Evolutionary conservation across 2,329 filamentous ascomycete genomes (phyloP), one percentile per base, ranked within the genome.

Genomic region (Thielaviopsis populi): DNA sequence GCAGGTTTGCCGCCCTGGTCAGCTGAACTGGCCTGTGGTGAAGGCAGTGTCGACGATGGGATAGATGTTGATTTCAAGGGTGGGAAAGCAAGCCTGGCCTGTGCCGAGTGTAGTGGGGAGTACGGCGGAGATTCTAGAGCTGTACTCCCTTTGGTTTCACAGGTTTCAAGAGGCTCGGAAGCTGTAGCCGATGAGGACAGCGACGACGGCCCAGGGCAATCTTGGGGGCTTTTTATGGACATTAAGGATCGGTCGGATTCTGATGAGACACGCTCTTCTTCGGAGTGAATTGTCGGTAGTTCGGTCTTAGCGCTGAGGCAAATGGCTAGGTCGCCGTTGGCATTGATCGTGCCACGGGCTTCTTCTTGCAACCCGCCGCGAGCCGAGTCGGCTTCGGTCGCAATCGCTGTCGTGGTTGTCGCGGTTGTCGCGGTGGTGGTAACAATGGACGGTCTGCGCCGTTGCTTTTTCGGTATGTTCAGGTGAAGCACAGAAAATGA

Each of bases 221-320:
- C 33, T 13, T 46, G 24, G 17, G 10, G 19, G 37, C 33, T 30
- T 30, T 50, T 48, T 11, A 30, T n/a, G 17, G 46, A 42, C 15
- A 30, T 7, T 13, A 24, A 61, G 10, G 61, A 56, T 11, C 56
- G 53, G 42, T 59, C 62, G 6, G 62, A 59, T 19, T 63, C 62
- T 8, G 62, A 63, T 1, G 62, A 63, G 1, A 41, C 42, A 13
- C 56, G 53, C 43, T 63, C 62, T 59, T 60, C 62, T n/a, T 63
- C 53, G 6, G 56, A 59, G 33, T 48, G 41, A 42, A 63, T 59
- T 7, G 62, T 59, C 27, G 62, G 56, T 13, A 59, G 27, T 30
- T 54, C 50, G 13, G 24, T 17, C 50, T n/a, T 54, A 24, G 6
- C 50, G 22, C 11, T 22, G 1, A 33, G 2, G 15, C 24, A 54